Conservation (phyloP, 2,329 filamentous ascomycete genomes). For the Eurotiales sp. region DNA sequence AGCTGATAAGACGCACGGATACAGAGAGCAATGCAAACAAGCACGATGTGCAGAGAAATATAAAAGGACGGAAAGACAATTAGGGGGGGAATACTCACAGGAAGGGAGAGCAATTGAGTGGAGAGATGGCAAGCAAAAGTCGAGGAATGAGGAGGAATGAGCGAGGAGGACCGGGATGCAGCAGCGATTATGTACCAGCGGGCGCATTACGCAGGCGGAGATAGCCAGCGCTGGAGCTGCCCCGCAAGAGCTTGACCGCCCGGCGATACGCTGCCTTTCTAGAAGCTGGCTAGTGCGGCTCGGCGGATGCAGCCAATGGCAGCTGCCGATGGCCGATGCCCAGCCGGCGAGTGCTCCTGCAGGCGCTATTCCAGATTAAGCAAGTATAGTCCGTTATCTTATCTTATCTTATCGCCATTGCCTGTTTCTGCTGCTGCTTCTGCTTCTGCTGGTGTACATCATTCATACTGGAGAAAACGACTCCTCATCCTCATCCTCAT, state of each 20-base stretch:
- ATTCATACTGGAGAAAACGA: no score
- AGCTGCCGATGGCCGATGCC: conserved; percentile 1
- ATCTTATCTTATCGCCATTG: neutral
- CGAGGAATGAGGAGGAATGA: no score
- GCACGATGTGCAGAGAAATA: neutral
- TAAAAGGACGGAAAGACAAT: neutral
- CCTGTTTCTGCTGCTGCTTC: no score
- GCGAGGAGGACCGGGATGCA: neutral
- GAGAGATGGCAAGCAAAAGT: neutral
- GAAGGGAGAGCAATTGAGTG: neutral
- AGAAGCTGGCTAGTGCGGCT: no score
- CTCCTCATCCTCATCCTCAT: no score
- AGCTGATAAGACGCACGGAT: no score
- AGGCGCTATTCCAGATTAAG: conserved; percentile 3
- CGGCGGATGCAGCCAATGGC: conserved; percentile 13
- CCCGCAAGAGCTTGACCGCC: conserved; percentile 8
- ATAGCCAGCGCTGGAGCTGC: conserved; percentile 1
- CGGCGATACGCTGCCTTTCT: neutral
- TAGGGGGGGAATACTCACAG: neutral
- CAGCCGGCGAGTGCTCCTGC: neutral
- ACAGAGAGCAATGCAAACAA: neutral
- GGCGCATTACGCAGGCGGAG: neutral
- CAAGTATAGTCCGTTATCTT: neutral
- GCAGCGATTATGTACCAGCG: neutral
- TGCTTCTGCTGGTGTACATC: neutral